A percentile compares a stretch with the other conserved stretches of the same genome.
Evolutionary conservation across 331 rosid genomes (phyloP).

Genomic region (Cydonia oblonga): DNA sequence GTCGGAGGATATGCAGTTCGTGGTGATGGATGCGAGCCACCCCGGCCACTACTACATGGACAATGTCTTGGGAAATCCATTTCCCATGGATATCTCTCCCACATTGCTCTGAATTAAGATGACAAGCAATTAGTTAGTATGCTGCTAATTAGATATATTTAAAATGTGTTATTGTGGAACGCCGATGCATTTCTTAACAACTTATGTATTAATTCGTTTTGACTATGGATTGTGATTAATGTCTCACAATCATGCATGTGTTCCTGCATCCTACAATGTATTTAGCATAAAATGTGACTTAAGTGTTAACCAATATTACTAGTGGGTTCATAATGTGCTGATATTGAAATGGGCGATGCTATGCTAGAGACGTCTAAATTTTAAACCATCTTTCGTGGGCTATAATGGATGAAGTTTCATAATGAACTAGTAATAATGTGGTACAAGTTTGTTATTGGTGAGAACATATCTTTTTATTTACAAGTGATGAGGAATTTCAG

Average conservation of each 20-base stretch:
- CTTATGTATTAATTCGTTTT: not conserved
- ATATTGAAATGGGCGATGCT: no score
- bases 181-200: not conserved
- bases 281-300: not conserved
- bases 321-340: not conserved
- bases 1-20: slow-evolving; percentile 91
- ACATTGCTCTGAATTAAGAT: slow-evolving; percentile 30
- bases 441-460: no score
- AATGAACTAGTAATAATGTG: no score
- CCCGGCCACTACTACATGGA: slow-evolving; percentile 80
- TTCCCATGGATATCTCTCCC: slow-evolving; percentile 65
- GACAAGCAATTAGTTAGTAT: not conserved
- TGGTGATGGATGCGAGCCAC: slow-evolving; percentile 76
- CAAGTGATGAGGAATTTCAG: no score
- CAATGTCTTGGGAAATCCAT: slow-evolving; percentile 44
- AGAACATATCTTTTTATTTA: no score
- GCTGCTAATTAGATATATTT: not conserved
- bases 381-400: no score
- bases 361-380: no score
- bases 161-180: not conserved
- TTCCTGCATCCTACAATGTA: not conserved
- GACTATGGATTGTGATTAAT: not conserved
- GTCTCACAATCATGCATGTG: not conserved
- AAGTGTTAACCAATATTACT: not conserved
- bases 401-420: no score